These are phyloP conservation scores for Plicaturopsis crispa DNA, from an alignment of 768 basidiomycete species.

Conservation along the genomic window DNA sequence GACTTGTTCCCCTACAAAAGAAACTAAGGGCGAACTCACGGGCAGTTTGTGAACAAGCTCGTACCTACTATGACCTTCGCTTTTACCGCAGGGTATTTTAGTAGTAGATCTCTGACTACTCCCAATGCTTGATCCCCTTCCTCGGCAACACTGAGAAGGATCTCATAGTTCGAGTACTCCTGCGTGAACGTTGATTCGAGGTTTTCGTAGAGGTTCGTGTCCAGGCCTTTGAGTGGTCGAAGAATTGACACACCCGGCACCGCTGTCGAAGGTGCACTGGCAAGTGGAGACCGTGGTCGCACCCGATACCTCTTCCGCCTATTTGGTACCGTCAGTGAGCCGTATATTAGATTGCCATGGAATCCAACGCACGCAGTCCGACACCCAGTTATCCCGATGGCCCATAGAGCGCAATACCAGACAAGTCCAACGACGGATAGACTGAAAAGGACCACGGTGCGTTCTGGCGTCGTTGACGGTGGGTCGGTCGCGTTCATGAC, in stretches of 20 bases:
- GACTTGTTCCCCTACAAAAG: conserved; percentile 57
- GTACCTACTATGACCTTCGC: conserved; percentile 73
- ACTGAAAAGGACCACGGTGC: conserved; percentile 8
- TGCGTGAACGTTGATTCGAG: conserved; percentile 89
- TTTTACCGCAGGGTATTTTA: conserved; percentile 70
- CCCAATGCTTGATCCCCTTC: conserved; percentile 82
- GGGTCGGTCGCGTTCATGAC: too few species aligned
- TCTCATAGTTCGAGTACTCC: conserved; percentile 87
- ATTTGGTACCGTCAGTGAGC: conserved; percentile 2
- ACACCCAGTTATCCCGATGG: conserved; percentile 61
- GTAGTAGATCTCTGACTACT: conserved; percentile 70
- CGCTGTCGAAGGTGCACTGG: conserved; percentile 33
- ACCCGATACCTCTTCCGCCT: conserved; percentile 74
- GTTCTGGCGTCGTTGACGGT: too few species aligned
- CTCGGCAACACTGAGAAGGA: conserved; percentile 87
- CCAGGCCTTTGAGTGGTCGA: conserved; percentile 90
- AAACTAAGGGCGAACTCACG: conserved; percentile 3
- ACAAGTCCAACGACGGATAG: conserved; percentile 35
- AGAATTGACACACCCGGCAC: conserved; percentile 91
- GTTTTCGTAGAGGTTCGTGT: conserved; percentile 94
- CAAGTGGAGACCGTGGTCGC: conserved; percentile 54
- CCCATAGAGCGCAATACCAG: conserved; percentile 63
- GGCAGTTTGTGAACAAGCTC: conserved; percentile 10
- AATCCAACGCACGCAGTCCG: conserved; percentile 50
- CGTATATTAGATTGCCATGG: conserved; percentile 2